Conservation (phyloP, 73 alveolate genomes). For the Breviolum minutum region DNA sequence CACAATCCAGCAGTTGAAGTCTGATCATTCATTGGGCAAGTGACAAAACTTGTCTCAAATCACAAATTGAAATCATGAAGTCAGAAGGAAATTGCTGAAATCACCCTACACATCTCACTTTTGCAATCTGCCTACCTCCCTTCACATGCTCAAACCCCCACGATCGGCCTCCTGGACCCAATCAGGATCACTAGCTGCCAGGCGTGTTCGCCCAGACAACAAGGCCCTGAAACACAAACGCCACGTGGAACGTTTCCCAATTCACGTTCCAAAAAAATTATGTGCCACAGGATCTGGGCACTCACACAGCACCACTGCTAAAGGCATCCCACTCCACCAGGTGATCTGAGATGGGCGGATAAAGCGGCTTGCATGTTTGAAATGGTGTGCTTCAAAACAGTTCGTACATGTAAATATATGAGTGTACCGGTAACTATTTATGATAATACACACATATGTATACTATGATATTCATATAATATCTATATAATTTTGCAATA, state of each 20-base stretch:
- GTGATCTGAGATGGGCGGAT: neutral
- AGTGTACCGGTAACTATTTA: neutral
- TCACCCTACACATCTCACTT: no score
- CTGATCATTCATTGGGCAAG: no score
- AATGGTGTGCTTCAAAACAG: neutral
- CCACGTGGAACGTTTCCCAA: neutral
- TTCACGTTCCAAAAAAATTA: neutral
- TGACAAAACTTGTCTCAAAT: no score
- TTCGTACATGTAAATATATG: neutral
- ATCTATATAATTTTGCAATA: neutral
- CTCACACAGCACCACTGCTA: conserved; percentile 1
- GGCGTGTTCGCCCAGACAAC: conserved; percentile 31
- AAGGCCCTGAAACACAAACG: neutral
- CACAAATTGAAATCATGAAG: no score
- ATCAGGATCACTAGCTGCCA: conserved; percentile 55
- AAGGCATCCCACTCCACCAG: conserved; percentile 27
- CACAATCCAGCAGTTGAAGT: no score
- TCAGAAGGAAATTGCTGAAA: no score
- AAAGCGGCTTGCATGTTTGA: neutral
- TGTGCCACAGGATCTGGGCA: neutral
- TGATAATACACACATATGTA: neutral
- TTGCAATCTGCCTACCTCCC: no score
- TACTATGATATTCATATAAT: neutral
- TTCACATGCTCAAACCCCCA: neutral
- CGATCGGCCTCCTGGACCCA: conserved; percentile 46